These are phyloP conservation scores for Talaromyces pinophilus DNA, from an alignment of 2,329 filamentous ascomycete species.

Conservation along the genomic window DNA sequence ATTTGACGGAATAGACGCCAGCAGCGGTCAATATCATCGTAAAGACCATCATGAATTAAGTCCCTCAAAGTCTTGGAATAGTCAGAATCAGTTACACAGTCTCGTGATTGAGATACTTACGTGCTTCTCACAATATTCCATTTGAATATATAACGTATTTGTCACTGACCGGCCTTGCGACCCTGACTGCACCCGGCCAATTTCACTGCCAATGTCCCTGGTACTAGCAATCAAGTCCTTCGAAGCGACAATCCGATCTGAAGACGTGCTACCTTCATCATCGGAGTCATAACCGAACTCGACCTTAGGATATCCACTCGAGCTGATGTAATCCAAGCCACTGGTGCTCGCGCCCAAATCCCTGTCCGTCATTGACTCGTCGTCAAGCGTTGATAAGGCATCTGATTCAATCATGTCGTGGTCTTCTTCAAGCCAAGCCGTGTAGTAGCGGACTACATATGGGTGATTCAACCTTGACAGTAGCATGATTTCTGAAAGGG, in stretches of 20 bases:
- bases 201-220: constrained; percentile 36
- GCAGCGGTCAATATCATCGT: constrained; percentile 71
- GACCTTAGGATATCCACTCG: constrained; percentile 72
- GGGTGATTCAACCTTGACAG: constrained; percentile 93
- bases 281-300: constrained; percentile 67
- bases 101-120: constrained; percentile 48
- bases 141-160: constrained; percentile 91
- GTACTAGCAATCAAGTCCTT: constrained; percentile 30
- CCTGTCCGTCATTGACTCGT: constrained; percentile 47
- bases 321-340: constrained; percentile 91
- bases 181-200: constrained; percentile 48
- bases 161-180: constrained; percentile 58
- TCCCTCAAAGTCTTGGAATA: constrained; percentile 72
- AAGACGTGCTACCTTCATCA: constrained; percentile 41
- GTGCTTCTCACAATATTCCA: constrained; percentile 96
- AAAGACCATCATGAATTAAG: constrained; percentile 74
- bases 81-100: constrained; percentile 19
- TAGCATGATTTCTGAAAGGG: constrained; percentile 82
- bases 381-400: constrained; percentile 54
- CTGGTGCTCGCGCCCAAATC: constrained; percentile 69
- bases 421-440: constrained; percentile 85
- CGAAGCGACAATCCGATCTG: constrained; percentile 35
- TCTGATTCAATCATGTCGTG: constrained; percentile 44
- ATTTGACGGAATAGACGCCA: constrained; percentile 93
- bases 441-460: constrained; percentile 84